These are phyloP conservation scores for Kalmanozyma brasiliensis DNA, from an alignment of 1,284 basidiomycete species.

Conservation along the genomic window DNA sequence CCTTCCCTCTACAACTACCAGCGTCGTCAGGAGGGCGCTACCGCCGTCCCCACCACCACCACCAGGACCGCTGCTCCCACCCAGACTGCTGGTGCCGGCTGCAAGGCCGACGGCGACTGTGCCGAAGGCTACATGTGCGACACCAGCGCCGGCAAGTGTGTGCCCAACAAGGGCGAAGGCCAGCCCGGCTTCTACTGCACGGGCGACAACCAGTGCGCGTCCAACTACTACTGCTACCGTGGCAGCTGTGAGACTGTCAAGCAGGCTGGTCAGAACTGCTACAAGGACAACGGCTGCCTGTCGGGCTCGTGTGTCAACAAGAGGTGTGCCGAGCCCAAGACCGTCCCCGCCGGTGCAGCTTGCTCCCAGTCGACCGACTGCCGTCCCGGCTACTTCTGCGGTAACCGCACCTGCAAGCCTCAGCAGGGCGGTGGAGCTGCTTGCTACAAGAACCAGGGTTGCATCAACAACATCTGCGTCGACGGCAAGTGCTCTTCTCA, in stretches of 20 bases:
- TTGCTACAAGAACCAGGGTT: conserved; percentile 48
- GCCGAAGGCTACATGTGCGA: conserved; percentile 20
- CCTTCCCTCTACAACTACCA: conserved; percentile 39
- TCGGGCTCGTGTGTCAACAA: conserved; percentile 35
- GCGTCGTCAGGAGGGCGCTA: conserved; percentile 15
- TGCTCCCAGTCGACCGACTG: conserved; percentile 42
- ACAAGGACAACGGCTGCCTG: conserved; percentile 42
- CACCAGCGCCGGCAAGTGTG: conserved; percentile 26
- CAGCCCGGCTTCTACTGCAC: conserved; percentile 29
- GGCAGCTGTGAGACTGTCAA: conserved; percentile 34
- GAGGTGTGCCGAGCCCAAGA: conserved; percentile 4
- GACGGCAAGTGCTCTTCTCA: conserved; percentile 27
- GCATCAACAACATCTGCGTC: conserved; percentile 25
- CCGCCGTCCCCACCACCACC: conserved; percentile 20
- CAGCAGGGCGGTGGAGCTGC: conserved; percentile 10
- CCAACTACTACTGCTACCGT: conserved; percentile 35
- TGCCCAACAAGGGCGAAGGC: conserved; percentile 17
- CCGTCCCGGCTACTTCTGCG: conserved; percentile 20
- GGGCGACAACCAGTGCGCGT: conserved; percentile 27
- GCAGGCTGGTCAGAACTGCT: conserved; percentile 22
- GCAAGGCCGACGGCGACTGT: conserved; percentile 27
- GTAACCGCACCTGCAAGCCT: conserved; percentile 24
- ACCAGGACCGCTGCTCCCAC: conserved; percentile 9
- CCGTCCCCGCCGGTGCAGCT: not conserved
- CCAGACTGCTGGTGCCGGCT: conserved; percentile 19